Evolutionary conservation across 768 basidiomycete species (phyloP).

Genomic region (Boletus tomentosulus): DNA sequence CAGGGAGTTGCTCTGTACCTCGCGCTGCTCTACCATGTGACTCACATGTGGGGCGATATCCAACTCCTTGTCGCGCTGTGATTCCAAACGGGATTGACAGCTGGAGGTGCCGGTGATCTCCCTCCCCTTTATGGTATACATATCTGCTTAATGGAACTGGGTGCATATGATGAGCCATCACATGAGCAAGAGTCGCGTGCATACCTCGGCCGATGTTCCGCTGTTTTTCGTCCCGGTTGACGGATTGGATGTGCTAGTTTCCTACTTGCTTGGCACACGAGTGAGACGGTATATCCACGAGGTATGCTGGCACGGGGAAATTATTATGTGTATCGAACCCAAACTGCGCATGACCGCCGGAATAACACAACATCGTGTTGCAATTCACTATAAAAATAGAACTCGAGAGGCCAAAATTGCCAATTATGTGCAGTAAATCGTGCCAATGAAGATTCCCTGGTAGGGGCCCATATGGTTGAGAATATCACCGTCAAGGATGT

Average conservation of each 20-base stretch:
- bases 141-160: background rate
- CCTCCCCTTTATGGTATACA: background rate
- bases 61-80: background rate
- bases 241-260: background rate
- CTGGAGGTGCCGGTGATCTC: background rate
- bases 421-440: slow-evolving; percentile 35
- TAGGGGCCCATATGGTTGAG: slow-evolving; percentile 56
- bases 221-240: background rate
- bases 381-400: slow-evolving; percentile 5
- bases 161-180: background rate
- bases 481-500: slow-evolving; percentile 45
- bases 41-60: background rate
- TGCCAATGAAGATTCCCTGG: slow-evolving; percentile 54
- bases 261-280: background rate
- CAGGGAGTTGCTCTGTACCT: background rate
- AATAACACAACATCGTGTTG: background rate
- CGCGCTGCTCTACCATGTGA: background rate
- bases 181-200: slow-evolving; percentile 2
- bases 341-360: background rate
- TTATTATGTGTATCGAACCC: background rate
- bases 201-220: background rate
- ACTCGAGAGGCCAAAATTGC: background rate
- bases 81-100: background rate
- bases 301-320: background rate
- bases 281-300: background rate